Evolutionary conservation across 805 yeast genomes (phyloP).

Genomic region (Sugiyamaella chiloensis): DNA sequence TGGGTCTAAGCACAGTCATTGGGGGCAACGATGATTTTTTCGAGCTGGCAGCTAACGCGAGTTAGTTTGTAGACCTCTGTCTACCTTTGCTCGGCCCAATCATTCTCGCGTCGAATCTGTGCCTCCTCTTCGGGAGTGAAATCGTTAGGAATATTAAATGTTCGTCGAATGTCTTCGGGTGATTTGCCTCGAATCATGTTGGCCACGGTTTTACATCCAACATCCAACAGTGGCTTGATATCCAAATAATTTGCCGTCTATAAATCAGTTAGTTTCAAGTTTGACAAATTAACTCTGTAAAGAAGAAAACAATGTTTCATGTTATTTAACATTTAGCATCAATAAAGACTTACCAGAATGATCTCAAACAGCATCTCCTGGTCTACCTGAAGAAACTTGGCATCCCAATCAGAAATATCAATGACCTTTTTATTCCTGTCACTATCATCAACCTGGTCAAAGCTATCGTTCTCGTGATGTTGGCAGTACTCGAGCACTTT

Average conservation of each 20-base stretch:
- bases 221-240: slow-evolving; percentile 43
- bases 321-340: not conserved
- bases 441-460: slow-evolving; percentile 76
- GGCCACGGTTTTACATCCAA: slow-evolving; percentile 49
- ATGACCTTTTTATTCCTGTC: slow-evolving; percentile 63
- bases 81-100: slow-evolving; percentile 44
- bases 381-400: slow-evolving; percentile 88
- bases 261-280: not conserved
- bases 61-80: too few relatives aligned
- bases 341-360: slow-evolving; percentile 32
- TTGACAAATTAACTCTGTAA: too few relatives aligned
- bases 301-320: too few relatives aligned
- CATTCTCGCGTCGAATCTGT: slow-evolving; percentile 45
- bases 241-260: slow-evolving; percentile 46
- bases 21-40: too few relatives aligned
- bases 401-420: slow-evolving; percentile 95
- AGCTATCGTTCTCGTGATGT: slow-evolving; percentile 75
- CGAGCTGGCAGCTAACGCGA: too few relatives aligned
- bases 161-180: slow-evolving; percentile 45
- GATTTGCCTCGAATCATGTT: slow-evolving; percentile 46
- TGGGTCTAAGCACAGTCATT: too few relatives aligned
- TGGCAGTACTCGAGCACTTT: slow-evolving; percentile 97
- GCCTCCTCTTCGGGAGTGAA: slow-evolving; percentile 49
- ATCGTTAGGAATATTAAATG: slow-evolving; percentile 44
- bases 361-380: slow-evolving; percentile 54